Conservation (phyloP, 2,329 filamentous ascomycete genomes). For the Exophiala sideris region DNA sequence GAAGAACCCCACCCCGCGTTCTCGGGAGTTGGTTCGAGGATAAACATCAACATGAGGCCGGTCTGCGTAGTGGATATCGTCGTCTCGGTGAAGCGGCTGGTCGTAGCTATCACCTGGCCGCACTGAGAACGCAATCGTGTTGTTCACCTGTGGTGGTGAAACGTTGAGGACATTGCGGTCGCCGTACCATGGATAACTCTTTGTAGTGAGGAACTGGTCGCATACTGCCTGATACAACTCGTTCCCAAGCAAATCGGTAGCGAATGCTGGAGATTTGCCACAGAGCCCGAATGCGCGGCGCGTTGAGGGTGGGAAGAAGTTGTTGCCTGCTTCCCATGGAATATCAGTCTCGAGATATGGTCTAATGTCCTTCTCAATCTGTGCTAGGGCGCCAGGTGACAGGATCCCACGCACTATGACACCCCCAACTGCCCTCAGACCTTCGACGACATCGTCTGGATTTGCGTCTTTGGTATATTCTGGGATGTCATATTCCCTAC, state of each 20-base stretch:
- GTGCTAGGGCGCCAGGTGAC: not conserved
- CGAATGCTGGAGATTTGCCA: constrained; percentile 5
- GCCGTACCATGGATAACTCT: constrained; percentile 9
- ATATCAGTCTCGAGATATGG: constrained; percentile 6
- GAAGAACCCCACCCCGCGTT: constrained; percentile 9
- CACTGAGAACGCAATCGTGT: constrained; percentile 17
- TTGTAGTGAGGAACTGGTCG: constrained; percentile 29
- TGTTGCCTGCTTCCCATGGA: constrained; percentile 7
- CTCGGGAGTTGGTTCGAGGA: constrained; percentile 6
- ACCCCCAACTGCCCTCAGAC: constrained; percentile 1
- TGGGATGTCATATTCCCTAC: not conserved
- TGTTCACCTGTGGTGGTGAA: constrained; percentile 17
- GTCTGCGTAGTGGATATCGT: constrained; percentile 12
- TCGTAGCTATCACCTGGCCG: constrained; percentile 11
- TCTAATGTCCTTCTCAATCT: constrained; percentile 8
- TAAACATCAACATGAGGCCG: not conserved
- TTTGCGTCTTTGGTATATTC: not conserved
- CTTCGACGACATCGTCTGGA: constrained; percentile 1
- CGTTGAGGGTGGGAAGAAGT: constrained; percentile 12
- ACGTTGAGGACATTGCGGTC: constrained; percentile 2
- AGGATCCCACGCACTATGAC: constrained; percentile 7
- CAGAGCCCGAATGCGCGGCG: constrained; percentile 9
- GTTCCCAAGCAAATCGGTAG: constrained; percentile 24
- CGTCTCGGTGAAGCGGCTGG: constrained; percentile 16
- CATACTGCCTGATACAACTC: constrained; percentile 29